Evolutionary conservation across 148 eudicot species (phyloP).

Genomic region (Cornus suecica): DNA sequence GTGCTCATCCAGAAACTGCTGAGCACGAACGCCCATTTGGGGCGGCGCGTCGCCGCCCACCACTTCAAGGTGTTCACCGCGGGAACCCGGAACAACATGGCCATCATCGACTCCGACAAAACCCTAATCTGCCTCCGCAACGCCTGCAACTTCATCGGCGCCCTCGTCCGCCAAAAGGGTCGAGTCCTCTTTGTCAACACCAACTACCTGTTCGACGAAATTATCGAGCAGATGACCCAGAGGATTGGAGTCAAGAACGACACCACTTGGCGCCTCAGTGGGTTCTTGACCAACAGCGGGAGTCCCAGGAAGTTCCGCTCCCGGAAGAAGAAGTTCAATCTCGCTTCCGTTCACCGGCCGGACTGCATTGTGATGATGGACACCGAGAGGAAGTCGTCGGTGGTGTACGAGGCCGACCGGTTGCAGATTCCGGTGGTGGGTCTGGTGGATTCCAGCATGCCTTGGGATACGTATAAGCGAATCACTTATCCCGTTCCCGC

Average conservation of each 20-base stretch:
- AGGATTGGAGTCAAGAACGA: slow-evolving; percentile 43
- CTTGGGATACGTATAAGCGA: slow-evolving; percentile 49
- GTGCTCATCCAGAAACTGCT: slow-evolving; percentile 80
- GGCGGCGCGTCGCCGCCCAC: slow-evolving; percentile 57
- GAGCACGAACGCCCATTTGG: slow-evolving; percentile 67
- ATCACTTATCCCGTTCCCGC: slow-evolving; percentile 83
- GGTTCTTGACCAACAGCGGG: slow-evolving; percentile 70
- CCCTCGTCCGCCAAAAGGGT: slow-evolving; percentile 39
- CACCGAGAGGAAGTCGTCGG: slow-evolving; percentile 63
- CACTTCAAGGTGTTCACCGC: slow-evolving; percentile 77
- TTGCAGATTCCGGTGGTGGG: slow-evolving; percentile 80
- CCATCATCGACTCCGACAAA: slow-evolving; percentile 82
- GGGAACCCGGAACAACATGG: slow-evolving; percentile 54
- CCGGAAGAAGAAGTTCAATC: slow-evolving; percentile 60
- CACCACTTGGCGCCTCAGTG: slow-evolving; percentile 62
- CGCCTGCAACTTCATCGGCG: slow-evolving; percentile 67
- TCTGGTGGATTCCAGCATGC: slow-evolving; percentile 65
- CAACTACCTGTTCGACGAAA: slow-evolving; percentile 65
- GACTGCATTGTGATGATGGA: slow-evolving; percentile 85
- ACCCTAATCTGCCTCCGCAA: slow-evolving; percentile 81
- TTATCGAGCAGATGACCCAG: slow-evolving; percentile 62
- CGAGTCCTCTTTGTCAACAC: slow-evolving; percentile 88
- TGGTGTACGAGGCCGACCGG: slow-evolving; percentile 60
- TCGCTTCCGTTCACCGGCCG: slow-evolving; percentile 51
- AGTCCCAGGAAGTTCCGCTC: slow-evolving; percentile 74